These are phyloP conservation scores for Leonotis leonurus DNA, from an alignment of 257 asterid species.

Conservation along the genomic window DNA sequence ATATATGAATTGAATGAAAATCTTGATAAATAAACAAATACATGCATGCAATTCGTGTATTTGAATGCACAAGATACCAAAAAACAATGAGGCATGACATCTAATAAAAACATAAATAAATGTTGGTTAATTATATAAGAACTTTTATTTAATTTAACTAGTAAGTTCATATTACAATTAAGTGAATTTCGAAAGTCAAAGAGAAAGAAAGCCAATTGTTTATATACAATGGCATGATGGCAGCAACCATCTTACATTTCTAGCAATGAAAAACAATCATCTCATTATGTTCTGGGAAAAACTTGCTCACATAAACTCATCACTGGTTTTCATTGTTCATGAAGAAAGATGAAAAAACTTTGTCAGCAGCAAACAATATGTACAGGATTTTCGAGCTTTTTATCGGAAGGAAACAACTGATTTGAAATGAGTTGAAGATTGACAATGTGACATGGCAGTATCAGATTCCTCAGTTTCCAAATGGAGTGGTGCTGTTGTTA, in stretches of 20 bases:
- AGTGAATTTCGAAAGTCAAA: too few species aligned
- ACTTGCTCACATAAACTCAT: conserved; percentile 9
- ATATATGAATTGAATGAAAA: too few species aligned
- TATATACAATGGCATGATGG: conserved; percentile 25
- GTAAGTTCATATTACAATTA: too few species aligned
- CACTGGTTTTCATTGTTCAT: conserved; percentile 9
- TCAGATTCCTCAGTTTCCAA: conserved; percentile 50
- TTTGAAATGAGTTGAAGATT: conserved; percentile 30
- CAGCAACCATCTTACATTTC: conserved; percentile 19
- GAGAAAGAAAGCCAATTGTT: conserved; percentile 10
- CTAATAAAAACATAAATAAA: too few species aligned
- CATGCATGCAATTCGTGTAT: too few species aligned
- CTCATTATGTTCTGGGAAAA: conserved; percentile 2
- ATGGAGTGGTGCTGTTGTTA: conserved; percentile 20
- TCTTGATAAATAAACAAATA: too few species aligned
- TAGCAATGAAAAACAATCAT: conserved; percentile 9
- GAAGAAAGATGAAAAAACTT: conserved; percentile 13
- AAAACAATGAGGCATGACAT: too few species aligned
- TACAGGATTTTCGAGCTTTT: neutral
- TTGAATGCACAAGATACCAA: too few species aligned
- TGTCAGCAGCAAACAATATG: conserved; percentile 14
- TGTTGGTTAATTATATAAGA: too few species aligned
- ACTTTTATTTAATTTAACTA: too few species aligned
- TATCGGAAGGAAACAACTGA: conserved; percentile 38
- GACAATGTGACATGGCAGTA: conserved; percentile 47